Evolutionary conservation across 2,329 filamentous ascomycete species (phyloP).

Genomic region (Talaromyces albobiverticillius): DNA sequence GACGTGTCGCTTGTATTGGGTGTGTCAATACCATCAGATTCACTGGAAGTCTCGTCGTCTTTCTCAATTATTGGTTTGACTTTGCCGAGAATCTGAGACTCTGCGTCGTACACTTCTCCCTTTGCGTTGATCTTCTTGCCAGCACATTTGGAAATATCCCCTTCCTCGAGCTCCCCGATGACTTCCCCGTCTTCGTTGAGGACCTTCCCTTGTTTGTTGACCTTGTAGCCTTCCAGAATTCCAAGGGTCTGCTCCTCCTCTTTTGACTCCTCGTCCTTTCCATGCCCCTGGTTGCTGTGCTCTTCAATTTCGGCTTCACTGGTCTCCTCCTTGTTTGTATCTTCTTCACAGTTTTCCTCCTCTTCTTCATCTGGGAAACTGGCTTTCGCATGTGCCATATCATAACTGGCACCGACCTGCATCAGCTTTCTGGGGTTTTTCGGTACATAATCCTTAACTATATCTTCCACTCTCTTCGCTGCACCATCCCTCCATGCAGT

Average conservation of each 20-base stretch:
- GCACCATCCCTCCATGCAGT: background rate
- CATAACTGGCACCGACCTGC: background rate
- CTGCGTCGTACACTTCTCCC: background rate
- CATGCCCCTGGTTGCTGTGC: background rate
- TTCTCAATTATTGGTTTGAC: background rate
- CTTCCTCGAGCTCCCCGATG: background rate
- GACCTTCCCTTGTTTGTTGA: background rate
- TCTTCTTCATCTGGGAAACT: background rate
- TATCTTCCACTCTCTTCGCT: background rate
- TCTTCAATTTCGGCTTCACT: too few species aligned
- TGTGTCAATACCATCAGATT: background rate
- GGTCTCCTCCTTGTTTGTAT: too few species aligned
- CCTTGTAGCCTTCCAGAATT: background rate
- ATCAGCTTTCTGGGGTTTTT: background rate
- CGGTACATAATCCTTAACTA: background rate
- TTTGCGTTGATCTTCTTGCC: background rate
- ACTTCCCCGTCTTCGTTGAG: background rate
- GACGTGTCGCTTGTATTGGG: background rate
- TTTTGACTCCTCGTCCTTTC: background rate
- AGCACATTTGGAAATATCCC: background rate
- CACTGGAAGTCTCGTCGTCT: too few species aligned
- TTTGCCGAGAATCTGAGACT: background rate
- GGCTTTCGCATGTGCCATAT: background rate
- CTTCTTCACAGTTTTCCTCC: background rate
- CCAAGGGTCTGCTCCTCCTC: background rate